Percentiles rank a stretch among this genome's conserved stretches.
Evolutionary conservation across 129 eudicot species (phyloP).

Genomic region (Silybum marianum): DNA sequence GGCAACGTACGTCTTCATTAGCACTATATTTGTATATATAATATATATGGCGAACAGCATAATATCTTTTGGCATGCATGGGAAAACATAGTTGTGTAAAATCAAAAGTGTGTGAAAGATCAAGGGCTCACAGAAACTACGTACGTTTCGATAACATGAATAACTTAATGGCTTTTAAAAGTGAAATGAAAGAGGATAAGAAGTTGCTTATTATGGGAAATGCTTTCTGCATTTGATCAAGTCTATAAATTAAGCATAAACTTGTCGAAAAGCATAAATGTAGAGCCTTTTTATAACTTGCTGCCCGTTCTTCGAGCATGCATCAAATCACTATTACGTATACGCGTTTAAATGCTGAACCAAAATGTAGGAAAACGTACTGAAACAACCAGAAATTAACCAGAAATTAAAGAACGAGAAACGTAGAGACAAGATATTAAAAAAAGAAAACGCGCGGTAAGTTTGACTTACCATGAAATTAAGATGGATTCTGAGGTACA

Average conservation of each 20-base stretch:
- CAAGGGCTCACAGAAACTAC: conserved; percentile 9
- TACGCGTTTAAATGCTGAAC: background rate
- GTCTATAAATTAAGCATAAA: background rate
- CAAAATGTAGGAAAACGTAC: background rate
- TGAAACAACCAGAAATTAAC: conserved; percentile 18
- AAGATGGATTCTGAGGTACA: conserved; percentile 9
- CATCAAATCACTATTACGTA: conserved; percentile 7
- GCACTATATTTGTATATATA: background rate
- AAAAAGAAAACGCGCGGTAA: conserved; percentile 11
- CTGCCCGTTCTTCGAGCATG: background rate
- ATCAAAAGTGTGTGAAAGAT: conserved; percentile 16
- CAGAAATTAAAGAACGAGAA: conserved; percentile 10
- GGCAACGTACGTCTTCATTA: conserved; percentile 12
- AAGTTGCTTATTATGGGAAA: conserved; percentile 19
- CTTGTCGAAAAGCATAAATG: conserved; percentile 20
- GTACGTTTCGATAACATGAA: background rate
- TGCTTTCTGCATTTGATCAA: background rate
- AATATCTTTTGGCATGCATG: conserved; percentile 32
- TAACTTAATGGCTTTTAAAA: background rate
- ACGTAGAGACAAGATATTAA: conserved; percentile 4
- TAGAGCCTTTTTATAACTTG: background rate
- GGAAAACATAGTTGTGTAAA: conserved; percentile 24
- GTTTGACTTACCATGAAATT: conserved; percentile 32
- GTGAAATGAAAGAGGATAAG: conserved; percentile 2
- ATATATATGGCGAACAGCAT: conserved; percentile 4